Base-by-base conservation (phyloP, 2,329 filamentous ascomycete genomes). In the Anisogramma anomala region DNA sequence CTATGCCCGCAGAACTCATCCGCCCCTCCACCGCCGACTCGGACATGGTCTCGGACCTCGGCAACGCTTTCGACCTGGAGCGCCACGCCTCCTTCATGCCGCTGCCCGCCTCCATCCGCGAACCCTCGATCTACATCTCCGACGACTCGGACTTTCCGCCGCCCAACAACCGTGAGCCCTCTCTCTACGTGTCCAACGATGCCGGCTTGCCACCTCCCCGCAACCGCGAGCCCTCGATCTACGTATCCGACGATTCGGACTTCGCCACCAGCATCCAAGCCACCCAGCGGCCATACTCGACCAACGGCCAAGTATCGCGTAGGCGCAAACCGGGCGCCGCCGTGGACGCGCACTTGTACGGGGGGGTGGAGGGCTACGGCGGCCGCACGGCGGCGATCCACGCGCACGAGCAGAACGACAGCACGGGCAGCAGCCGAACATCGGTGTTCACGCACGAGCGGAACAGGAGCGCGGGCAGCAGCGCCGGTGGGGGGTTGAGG, bases 41-140 rank as follows among this genome's bases (percentile, higher is more conserved):
- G 1, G 73, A 77, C 45, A 69, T 65, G 10, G 68, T 56, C 2
- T 76, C 72, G 1, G 61, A 77, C 9, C 65, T 67, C 6, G 74
- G 74, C 37, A 68, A 71, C 19, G 63, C 76, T 0, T 80, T 80
- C 43, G 73, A 79, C 41, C 63, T 80, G 3, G 77, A 81, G 54
- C 68, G 71, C n/a, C 75, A 79, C 49, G 63, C 72, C 1, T 77
- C 74, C 1, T 58, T 77, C 1, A 74, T 76, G 47, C 52, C 56
- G 1, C 55, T 34, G 52, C 62, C 31, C 25, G 52, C 58, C 3
- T 55, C 58, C 0, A 63, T 60, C 36, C 63, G 73, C 26, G 72
- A 76, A 48, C 72, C 72, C 1, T 75, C 71, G 3, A 75, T 78
- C 34, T 79, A 78, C 50, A 68, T 78, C n/a, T 72, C 71, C 1